Evolutionary conservation across 2,329 filamentous ascomycete genomes (phyloP).

Genomic region (Grosmannia clavigera): DNA sequence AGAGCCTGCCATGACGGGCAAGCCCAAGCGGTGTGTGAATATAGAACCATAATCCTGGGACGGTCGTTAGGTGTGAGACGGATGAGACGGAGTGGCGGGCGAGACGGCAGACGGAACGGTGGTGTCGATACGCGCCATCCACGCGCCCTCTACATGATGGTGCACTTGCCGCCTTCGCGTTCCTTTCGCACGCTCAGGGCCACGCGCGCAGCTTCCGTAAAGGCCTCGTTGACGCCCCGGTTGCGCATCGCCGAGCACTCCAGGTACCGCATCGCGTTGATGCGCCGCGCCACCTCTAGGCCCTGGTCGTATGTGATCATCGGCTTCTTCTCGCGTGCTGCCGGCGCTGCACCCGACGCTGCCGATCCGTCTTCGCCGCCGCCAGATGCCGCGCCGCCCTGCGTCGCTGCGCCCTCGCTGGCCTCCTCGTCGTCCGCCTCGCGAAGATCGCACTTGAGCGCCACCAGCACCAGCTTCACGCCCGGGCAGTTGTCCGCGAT

Average conservation of each 20-base stretch:
- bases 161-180: slow-evolving; percentile 48
- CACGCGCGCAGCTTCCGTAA: slow-evolving; percentile 92
- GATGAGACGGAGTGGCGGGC: not conserved
- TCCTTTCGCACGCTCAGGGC: slow-evolving; percentile 63
- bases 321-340: slow-evolving; percentile 46
- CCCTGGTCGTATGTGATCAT: slow-evolving; percentile 87
- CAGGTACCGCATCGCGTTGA: slow-evolving; percentile 86
- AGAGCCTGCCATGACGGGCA: too few species aligned
- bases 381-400: slow-evolving; percentile 53
- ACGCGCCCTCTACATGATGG: slow-evolving; percentile 37
- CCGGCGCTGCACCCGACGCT: slow-evolving; percentile 29
- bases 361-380: slow-evolving; percentile 23
- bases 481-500: slow-evolving; percentile 96
- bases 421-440: slow-evolving; percentile 61
- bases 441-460: slow-evolving; percentile 90
- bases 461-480: slow-evolving; percentile 88
- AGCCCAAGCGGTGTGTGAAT: too few species aligned
- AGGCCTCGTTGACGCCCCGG: slow-evolving; percentile 94
- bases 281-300: slow-evolving; percentile 78
- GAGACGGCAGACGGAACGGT: not conserved
- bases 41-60: not conserved
- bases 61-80: not conserved
- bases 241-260: slow-evolving; percentile 99
- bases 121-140: not conserved
- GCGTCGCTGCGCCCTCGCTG: slow-evolving; percentile 18